Evolutionary conservation across 371 early-diverging fungal species (phyloP).

Genomic region (Lichtheimia hyalospora): DNA sequence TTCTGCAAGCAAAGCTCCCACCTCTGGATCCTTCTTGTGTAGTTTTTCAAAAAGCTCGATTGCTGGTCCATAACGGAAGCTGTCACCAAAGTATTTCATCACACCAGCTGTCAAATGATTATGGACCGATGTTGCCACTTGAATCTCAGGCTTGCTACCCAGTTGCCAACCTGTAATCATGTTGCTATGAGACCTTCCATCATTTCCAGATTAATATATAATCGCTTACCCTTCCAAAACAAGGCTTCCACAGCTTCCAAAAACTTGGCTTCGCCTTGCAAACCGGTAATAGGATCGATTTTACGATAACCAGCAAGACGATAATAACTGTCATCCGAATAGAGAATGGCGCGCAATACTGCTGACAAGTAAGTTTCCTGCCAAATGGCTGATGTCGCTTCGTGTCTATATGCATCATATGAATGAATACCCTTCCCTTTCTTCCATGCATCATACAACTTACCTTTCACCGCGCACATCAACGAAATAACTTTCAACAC

Average conservation of each 20-base stretch:
- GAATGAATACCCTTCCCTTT: neutral
- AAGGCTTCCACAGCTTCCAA: slow-evolving; percentile 81
- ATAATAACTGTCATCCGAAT: slow-evolving; percentile 86
- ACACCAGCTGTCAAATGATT: slow-evolving; percentile 86
- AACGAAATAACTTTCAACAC: slow-evolving; percentile 91
- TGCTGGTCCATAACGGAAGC: slow-evolving; percentile 76
- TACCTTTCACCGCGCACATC: slow-evolving; percentile 77
- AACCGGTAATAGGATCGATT: slow-evolving; percentile 78
- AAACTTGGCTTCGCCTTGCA: slow-evolving; percentile 74
- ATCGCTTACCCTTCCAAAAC: slow-evolving; percentile 72
- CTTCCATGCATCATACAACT: neutral
- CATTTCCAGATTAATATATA: neutral
- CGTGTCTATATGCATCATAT: slow-evolving; percentile 40
- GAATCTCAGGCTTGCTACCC: slow-evolving; percentile 93
- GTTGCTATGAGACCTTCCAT: neutral
- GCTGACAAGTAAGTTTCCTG: slow-evolving; percentile 87
- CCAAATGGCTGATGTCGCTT: slow-evolving; percentile 86
- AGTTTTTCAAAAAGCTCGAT: slow-evolving; percentile 81
- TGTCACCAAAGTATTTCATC: slow-evolving; percentile 85
- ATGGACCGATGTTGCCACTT: slow-evolving; percentile 82
- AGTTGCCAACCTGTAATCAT: slow-evolving; percentile 76
- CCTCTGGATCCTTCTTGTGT: slow-evolving; percentile 83
- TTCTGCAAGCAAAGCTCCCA: slow-evolving; percentile 82
- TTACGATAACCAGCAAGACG: slow-evolving; percentile 86
- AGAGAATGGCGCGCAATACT: slow-evolving; percentile 85